A percentile compares a stretch with the other conserved stretches of the same genome.
phyloP scores from a whole-genome alignment of 2,329 filamentous ascomycete genomes.

The Botrytis byssoidea region DNA sequence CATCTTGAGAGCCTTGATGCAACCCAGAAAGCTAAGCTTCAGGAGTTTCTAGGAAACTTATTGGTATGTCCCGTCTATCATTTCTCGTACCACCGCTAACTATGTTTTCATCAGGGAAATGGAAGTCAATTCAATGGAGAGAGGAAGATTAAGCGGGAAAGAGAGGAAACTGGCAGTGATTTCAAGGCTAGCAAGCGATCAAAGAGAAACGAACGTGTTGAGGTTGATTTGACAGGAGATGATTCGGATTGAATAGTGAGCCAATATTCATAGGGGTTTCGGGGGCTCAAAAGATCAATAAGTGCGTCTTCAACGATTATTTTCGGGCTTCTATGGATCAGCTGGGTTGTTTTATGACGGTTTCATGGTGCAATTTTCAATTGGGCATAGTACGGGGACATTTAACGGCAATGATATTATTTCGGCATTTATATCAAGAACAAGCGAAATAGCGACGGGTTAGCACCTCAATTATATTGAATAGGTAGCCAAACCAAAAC shows the following conservation, averaged over 20 bases:
- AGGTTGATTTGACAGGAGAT: slow-evolving; percentile 14
- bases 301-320: too few species aligned
- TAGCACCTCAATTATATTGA: too few species aligned
- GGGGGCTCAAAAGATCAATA: neutral
- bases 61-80: neutral
- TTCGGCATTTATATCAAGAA: neutral
- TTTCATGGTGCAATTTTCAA: neutral
- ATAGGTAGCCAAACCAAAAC: too few species aligned
- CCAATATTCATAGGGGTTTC: neutral
- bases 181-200: neutral
- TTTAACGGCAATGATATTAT: neutral
- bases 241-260: neutral
- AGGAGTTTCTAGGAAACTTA: slow-evolving; percentile 10
- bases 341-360: neutral
- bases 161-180: neutral
- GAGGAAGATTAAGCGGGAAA: neutral
- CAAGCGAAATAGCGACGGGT: too few species aligned
- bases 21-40: slow-evolving; percentile 1
- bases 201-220: neutral
- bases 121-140: neutral
- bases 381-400: rapidly evolving
- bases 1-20: neutral
- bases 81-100: neutral
- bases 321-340: too few species aligned
- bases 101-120: neutral